Base-by-base conservation (phyloP, 306 rosid species). In the Cajanus cajan region DNA sequence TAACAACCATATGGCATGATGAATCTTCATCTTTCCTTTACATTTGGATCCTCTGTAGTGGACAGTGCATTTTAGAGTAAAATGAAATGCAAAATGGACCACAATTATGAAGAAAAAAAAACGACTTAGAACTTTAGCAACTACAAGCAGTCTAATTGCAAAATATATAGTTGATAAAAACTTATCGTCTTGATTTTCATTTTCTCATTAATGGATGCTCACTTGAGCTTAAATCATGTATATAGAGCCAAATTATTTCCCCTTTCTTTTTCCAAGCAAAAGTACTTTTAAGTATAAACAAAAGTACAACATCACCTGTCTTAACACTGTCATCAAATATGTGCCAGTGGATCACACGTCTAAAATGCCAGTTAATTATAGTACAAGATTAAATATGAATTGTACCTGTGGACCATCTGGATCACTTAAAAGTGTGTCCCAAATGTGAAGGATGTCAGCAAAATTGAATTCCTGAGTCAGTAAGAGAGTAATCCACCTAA, bases 401-500 rank as follows among this genome's bases (percentile, higher is more conserved):
- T 65, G 50, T 85, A 95, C 99, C 90, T 89, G 97, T 19, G 97
- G 98, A 62, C 99, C 99, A 71, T 95, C 98, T 31, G 97, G 92
- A 72, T 95, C 99, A 81, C 99, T 92, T 82, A 95, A 78, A 75
- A 95, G 90, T 43, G 93, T 88, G 82, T 95, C 99, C 99, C 99
- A 95, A 67, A 95, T 93, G 82, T 90, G 98, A 80, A 93, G 94
- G 79, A 93, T 91, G 83, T 95, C 99, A 4, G 97, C 96, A 82
- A 95, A 95, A 88, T 95, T 90, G 85, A 95, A 95, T 77, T 95
- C 99, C 85, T 95, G 99, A 70, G 99, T 95, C 89, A 95, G 84
- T 44, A 95, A 92, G 65, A 95, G 99, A 18, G 99, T 95, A 85
- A 95, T 93, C 99, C 99, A 95, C 88, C 99, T 87, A 95, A 95